Evolutionary conservation across 371 early-diverging fungal species (phyloP), one percentile per base, ranked within the genome.

Genomic region (Mortierella sp.): DNA sequence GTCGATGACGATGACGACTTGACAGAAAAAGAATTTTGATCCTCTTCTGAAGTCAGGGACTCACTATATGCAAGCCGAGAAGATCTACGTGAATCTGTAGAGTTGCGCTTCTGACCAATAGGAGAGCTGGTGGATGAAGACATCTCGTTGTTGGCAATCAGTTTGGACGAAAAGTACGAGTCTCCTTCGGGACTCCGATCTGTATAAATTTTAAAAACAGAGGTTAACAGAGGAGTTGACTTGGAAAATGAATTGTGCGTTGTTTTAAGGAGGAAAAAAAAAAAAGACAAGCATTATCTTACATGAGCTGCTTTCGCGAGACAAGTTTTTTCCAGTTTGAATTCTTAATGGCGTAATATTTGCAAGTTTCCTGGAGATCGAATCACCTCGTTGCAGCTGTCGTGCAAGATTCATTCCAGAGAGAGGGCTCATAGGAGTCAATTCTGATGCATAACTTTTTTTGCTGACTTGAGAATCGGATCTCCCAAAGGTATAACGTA

Each of bases 361-460:
- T 51, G 51, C n/a, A 23, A 51, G 2, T n/a, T 5, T 51, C 26
- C 13, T 51, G n/a, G 51, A 51, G 26, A 51, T 3, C 8, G 51
- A 51, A 23, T 51, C 51, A 4, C 51, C 23, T 51, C 51, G 51
- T 23, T 51, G 51, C 43, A 32, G 40, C 47, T 49, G 70, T n/a
- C n/a, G n/a, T 0, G 55, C 31, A 26, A 43, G 23, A 42, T n/a
- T 55, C 23, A 65, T 32, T 40, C 76, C 67, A 40, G 62, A 47
- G 22, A 66, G 32, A 0, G 70, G 45, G 31, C 42, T 12, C 15
- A 2, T 6, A 49, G 4, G 1, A 51, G 22, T 6, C 13, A 72
- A 19, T 22, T 72, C 78, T 0, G 68, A 64, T 2, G 78, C 78
- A 65, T 77, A 77, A 35, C 78, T 76, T 9, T 69, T 61, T 47